Evolutionary conservation across 2,329 filamentous ascomycete genomes (phyloP), one percentile per base, ranked within the genome.

Genomic region (Ceratocystis harringtonii): DNA sequence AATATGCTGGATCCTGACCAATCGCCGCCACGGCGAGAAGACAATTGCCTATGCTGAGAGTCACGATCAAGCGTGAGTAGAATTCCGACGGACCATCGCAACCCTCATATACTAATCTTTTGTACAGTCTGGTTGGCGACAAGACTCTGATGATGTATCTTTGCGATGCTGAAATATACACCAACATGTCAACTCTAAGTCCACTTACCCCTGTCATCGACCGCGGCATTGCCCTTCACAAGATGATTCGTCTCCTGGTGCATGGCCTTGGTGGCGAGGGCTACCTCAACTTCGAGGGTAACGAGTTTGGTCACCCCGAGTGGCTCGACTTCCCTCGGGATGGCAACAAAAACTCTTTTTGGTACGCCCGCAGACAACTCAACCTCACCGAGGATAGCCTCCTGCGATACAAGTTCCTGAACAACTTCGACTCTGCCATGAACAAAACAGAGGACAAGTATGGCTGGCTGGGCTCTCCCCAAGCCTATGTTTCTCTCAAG

Each of bases 101-200:
- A 10, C 28, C 41, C n/a, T 43, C n/a, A 48, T 67, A 50, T 64
- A 22, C 44, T 62, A 57, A 68, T 36, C 43, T 17, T 52, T 22
- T 1, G 2, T 50, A 17, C 70, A 95, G 90, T 2, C 83, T 99
- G 60, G 94, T 99, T 43, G 94, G 94, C 52, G 94, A 99, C 78
- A 99, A 99, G 77, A 88, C 90, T 0, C 79, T 99, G 58, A 90
- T 99, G 81, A 95, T 99, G 88, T 95, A 95, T 83, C 87, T 99
- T 61, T 96, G 92, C 74, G 94, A 99, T 74, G 92, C 92, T 19
- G 86, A 99, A 74, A 84, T 99, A 80, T 99, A 99, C 78, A 96
- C 92, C 30, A 87, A 99, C 79, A 99, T 99, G 94, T 97, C 94
- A 0, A 81, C 78, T 0, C 76, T 97, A 28, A 86, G 87, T 0